Evolutionary conservation across 352 stramenopile genomes (phyloP), one percentile per base, ranked within the genome.

Genomic region (Phytophthora citrophthora): DNA sequence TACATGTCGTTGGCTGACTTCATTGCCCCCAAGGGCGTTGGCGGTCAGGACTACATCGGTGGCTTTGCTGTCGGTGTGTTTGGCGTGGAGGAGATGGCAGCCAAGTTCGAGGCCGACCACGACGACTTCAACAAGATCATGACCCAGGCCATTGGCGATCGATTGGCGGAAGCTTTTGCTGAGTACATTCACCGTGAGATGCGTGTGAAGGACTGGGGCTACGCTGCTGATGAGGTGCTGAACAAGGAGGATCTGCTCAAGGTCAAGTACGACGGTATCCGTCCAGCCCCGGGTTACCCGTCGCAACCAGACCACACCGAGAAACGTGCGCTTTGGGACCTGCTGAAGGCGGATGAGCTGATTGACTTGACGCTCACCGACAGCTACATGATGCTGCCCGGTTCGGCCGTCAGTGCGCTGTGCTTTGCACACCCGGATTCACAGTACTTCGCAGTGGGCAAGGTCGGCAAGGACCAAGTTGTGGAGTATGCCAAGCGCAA

Each of bases 111-210:
- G 64, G 82, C 79, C 12, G 80, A 97, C 46, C 83, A 99, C 67
- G 97, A 99, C 70, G 97, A 99, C 71, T 99, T 98, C 76, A 97
- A 88, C 70, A 99, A 99, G 79, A 99, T 99, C 68, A 98, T 99
- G 95, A 79, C 96, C 8, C 96, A 99, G 49, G 81, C 81, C 1
- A 70, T 90, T 34, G 81, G 79, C 9, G 81, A 90, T 65, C 79
- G 81, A 50, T 58, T 90, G 8, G 81, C 81, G 1, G 81, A 90
- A 84, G 97, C 97, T 3, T 99, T 98, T 83, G 97, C 96, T 32
- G 97, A 99, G 78, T 97, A 97, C 59, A 85, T 99, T 38, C 97
- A 99, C 74, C 87, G 91, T 27, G 90, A 98, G 56, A 99, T 99
- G 69, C 93, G 97, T 64, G 83, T 89, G 41, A 84, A 98, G 38